Percentiles rank a stretch among this genome's conserved stretches.
Conservation (phyloP, 169 alveolate species). For the Eimeria maxima region DNA sequence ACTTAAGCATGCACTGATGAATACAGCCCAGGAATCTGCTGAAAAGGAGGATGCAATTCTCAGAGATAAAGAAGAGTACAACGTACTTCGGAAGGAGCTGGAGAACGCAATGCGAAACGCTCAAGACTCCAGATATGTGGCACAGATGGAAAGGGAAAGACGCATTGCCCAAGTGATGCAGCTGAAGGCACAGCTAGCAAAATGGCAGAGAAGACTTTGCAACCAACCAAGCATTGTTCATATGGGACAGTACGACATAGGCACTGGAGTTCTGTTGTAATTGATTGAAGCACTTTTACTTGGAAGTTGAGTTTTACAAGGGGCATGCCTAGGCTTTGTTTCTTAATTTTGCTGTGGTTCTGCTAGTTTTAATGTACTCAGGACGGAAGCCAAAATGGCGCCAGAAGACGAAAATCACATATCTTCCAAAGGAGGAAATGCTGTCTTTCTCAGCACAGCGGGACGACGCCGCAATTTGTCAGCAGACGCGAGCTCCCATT, state of each 20-base stretch:
- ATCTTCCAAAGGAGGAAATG: neutral
- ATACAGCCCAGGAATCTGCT: slow-evolving; percentile 53
- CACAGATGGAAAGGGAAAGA: slow-evolving; percentile 65
- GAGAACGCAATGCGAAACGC: slow-evolving; percentile 48
- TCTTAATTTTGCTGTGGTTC: neutral
- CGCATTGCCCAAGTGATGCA: slow-evolving; percentile 69
- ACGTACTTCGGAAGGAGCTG: neutral
- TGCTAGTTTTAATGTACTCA: neutral
- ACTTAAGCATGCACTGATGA: slow-evolving; percentile 56
- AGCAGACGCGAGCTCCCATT: neutral
- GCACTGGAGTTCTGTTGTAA: neutral
- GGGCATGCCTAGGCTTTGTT: neutral
- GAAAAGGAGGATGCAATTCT: slow-evolving; percentile 34
- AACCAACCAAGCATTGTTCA: neutral
- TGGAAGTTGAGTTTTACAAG: neutral
- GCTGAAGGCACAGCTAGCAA: slow-evolving; percentile 1
- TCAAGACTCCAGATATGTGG: slow-evolving; percentile 21
- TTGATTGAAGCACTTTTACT: neutral
- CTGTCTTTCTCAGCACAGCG: neutral
- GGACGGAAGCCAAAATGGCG: neutral
- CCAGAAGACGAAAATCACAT: neutral
- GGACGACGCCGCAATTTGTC: neutral
- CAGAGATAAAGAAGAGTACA: slow-evolving; percentile 3
- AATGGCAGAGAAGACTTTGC: neutral
- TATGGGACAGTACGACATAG: slow-evolving; percentile 5